Evolutionary conservation across 768 basidiomycete species (phyloP).

Genomic region (Serpula lacrymans): DNA sequence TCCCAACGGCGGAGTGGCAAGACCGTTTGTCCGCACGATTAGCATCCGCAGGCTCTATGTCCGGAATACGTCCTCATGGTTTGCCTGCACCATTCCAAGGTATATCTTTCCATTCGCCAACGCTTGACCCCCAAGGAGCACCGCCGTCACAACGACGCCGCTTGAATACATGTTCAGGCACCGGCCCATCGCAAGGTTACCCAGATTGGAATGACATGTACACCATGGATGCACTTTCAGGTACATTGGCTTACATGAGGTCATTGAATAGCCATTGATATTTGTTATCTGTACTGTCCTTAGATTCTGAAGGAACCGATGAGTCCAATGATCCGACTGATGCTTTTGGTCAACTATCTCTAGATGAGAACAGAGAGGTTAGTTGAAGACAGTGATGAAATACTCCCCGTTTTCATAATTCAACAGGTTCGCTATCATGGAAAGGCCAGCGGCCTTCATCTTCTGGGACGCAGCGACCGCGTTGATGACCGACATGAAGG

Average conservation of each 20-base stretch:
- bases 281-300: slow-evolving; percentile 13
- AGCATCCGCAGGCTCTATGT: slow-evolving; percentile 19
- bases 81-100: no score
- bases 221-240: slow-evolving; percentile 45
- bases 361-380: slow-evolving; percentile 77
- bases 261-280: no score
- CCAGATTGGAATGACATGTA: slow-evolving; percentile 62
- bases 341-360: slow-evolving; percentile 64
- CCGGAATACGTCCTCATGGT: not conserved
- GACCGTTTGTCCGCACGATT: slow-evolving; percentile 62
- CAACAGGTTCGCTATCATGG: slow-evolving; percentile 81
- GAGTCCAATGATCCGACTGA: slow-evolving; percentile 45
- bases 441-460: slow-evolving; percentile 68
- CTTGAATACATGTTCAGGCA: slow-evolving; percentile 31
- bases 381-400: not conserved
- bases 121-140: slow-evolving; percentile 26
- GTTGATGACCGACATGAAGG: slow-evolving; percentile 67
- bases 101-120: slow-evolving; percentile 17
- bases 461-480: slow-evolving; percentile 64
- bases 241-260: slow-evolving; percentile 10
- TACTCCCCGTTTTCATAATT: not conserved
- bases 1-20: slow-evolving; percentile 77
- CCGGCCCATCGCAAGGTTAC: slow-evolving; percentile 17
- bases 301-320: slow-evolving; percentile 37
- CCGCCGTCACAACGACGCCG: slow-evolving; percentile 48